phyloP scores from a whole-genome alignment of 805 yeast species.

The Candida insectorum region DNA sequence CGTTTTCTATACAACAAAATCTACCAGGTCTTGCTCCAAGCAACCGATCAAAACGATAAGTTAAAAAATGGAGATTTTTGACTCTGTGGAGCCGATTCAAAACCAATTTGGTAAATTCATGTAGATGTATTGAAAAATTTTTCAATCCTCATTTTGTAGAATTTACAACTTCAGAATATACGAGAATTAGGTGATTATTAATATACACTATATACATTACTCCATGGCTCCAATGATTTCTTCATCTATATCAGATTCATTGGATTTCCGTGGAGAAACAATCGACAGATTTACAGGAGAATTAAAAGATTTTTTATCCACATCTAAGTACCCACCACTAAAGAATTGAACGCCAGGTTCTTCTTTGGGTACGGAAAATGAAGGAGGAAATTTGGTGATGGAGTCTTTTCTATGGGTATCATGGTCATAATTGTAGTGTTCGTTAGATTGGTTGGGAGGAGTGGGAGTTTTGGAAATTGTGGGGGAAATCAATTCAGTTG shows the following conservation, averaged over 20 bases:
- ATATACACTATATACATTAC: slow-evolving; percentile 5
- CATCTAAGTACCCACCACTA: slow-evolving; percentile 33
- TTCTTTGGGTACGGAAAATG: slow-evolving; percentile 23
- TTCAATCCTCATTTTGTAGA: too few relatives aligned
- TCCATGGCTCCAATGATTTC: slow-evolving; percentile 40
- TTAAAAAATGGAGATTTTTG: slow-evolving; percentile 32
- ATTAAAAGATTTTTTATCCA: neutral
- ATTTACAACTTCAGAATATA: too few relatives aligned
- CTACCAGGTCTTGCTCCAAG: slow-evolving; percentile 29
- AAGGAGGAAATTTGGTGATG: slow-evolving; percentile 39
- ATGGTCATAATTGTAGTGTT: too few relatives aligned
- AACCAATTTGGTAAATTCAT: too few relatives aligned
- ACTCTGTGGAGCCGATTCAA: slow-evolving; percentile 8
- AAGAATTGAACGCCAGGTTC: slow-evolving; percentile 6
- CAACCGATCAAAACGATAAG: slow-evolving; percentile 43
- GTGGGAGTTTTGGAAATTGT: too few relatives aligned
- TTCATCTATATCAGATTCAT: slow-evolving; percentile 15
- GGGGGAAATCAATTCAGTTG: too few relatives aligned
- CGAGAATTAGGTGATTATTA: neutral
- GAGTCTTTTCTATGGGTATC: slow-evolving; percentile 34
- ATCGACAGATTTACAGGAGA: neutral
- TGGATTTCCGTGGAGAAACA: neutral
- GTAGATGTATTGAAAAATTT: too few relatives aligned
- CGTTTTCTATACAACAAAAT: slow-evolving; percentile 11
- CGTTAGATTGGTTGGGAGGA: too few relatives aligned